A percentile compares a stretch with the other conserved stretches of the same genome.
Evolutionary conservation across 176 grass and related monocot genomes (phyloP).

Genomic region (Microstegium vimineum): DNA sequence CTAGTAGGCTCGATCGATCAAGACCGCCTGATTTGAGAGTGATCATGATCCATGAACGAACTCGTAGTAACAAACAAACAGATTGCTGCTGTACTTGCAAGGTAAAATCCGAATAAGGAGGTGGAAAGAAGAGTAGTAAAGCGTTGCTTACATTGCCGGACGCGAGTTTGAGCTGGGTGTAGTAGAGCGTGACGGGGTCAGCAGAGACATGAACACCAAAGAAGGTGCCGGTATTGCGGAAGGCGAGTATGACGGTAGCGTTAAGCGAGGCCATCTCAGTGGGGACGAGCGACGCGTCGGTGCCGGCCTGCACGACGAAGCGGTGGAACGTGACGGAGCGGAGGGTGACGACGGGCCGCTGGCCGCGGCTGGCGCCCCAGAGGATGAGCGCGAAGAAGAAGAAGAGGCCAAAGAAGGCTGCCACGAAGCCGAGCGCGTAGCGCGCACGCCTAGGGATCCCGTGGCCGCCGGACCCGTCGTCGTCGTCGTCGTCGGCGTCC

Average conservation of each 20-base stretch:
- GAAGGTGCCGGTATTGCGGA: conserved; percentile 83
- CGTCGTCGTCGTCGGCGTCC: conserved; percentile 46
- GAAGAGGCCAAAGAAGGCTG: conserved; percentile 70
- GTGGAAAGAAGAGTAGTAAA: too few relatives aligned
- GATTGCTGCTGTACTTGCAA: too few relatives aligned
- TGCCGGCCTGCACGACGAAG: conserved; percentile 86
- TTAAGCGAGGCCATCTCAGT: conserved; percentile 82
- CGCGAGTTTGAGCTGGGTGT: conserved; percentile 66
- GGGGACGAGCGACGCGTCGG: conserved; percentile 82
- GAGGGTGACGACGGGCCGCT: conserved; percentile 54
- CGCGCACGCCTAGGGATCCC: conserved; percentile 35
- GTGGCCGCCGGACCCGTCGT: background rate
- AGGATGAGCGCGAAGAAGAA: conserved; percentile 94
- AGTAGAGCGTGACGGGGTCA: conserved; percentile 64
- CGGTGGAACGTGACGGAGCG: conserved; percentile 57
- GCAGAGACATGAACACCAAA: conserved; percentile 84
- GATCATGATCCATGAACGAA: too few relatives aligned
- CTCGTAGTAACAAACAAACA: too few relatives aligned
- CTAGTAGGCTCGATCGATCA: too few relatives aligned
- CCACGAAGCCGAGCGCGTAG: conserved; percentile 56
- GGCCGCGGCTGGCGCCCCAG: conserved; percentile 73
- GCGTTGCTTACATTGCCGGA: conserved; percentile 66
- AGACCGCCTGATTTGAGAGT: too few relatives aligned
- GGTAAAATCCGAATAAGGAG: too few relatives aligned
- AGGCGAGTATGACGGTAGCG: conserved; percentile 61